Base-by-base conservation (phyloP, 2,329 filamentous ascomycete genomes). In the Canariomyces notabilis region DNA sequence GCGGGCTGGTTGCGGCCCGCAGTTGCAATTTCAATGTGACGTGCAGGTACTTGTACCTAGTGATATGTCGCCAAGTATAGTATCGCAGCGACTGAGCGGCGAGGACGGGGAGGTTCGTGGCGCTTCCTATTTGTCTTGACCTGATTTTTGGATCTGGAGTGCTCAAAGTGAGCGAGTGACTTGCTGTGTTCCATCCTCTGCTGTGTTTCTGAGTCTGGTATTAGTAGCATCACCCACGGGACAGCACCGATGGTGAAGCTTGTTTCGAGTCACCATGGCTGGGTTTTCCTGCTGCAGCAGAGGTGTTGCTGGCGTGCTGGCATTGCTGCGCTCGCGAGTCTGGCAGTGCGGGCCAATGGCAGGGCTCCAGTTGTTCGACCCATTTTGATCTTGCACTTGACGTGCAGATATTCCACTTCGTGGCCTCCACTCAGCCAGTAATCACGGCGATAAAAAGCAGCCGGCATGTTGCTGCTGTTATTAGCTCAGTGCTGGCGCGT, bases 321-420 rank as follows among this genome's bases (percentile, higher is more conserved):
- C 37, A 32, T 34, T 31, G 37, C 29, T 22, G 38, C 38, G 42
- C 35, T 38, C 23, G 37, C 5, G 36, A 42, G 33, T 21, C 31
- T 16, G 33, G 15, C 36, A 19, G 9, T 12, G 21, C 37, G 29
- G 18, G 26, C 52, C 54, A 55, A 57, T 57, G n/a, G 39, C 42
- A 31, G 20, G 5, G 46, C 50, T 50, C 46, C 54, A 57, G 49
- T 41, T 57, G 52, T 53, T 49, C 52, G 33, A n/a, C 42, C 43
- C 19, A 18, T 20, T 34, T 43, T 37, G 32, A 23, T 46, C 46
- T 43, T 47, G 35, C 37, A 44, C 49, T 38, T 40, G 5, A 29
- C 42, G 23, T 53, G 49, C 53, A 56, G 43, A 19, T 20, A 39
- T 48, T 34, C 50, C 50, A 50, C 49, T 48, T 49, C 44, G 46